Percentiles rank a stretch among this genome's conserved stretches.
phyloP scores from a whole-genome alignment of 2,329 filamentous ascomycete species.

The Pleomassaria siparia region DNA sequence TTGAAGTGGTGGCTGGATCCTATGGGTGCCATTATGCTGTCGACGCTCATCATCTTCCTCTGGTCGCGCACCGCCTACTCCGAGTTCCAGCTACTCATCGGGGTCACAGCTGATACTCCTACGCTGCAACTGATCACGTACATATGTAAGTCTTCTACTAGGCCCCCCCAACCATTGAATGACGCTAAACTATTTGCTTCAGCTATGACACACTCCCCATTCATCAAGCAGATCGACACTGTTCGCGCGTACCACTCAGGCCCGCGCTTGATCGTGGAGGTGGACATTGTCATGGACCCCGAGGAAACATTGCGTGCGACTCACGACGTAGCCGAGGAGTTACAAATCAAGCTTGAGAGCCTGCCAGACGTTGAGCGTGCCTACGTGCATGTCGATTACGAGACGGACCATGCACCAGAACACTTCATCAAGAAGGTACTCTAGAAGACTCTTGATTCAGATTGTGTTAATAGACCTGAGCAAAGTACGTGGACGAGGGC shows the following conservation, averaged over 20 bases:
- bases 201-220: conserved; percentile 81
- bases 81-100: conserved; percentile 90
- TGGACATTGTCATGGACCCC: conserved; percentile 92
- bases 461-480: background rate
- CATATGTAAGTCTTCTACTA: conserved; percentile 60
- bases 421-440: conserved; percentile 69
- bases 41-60: conserved; percentile 71
- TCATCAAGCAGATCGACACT: conserved; percentile 85
- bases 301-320: conserved; percentile 71
- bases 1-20: conserved; percentile 95
- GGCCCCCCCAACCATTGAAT: background rate
- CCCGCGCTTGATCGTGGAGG: conserved; percentile 86
- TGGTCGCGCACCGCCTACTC: conserved; percentile 85
- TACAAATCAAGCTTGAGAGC: conserved; percentile 92
- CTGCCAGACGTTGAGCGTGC: conserved; percentile 89
- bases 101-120: conserved; percentile 80
- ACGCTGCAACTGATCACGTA: conserved; percentile 95
- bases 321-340: conserved; percentile 89
- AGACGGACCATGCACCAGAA: conserved; percentile 93
- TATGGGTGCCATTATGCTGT: conserved; percentile 83
- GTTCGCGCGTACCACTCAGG: conserved; percentile 92
- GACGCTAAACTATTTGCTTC: conserved; percentile 2
- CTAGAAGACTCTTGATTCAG: conserved; percentile 28
- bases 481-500: background rate
- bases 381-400: conserved; percentile 97